phyloP scores from a whole-genome alignment of 768 basidiomycete species.

The Dentipellis fragilis region DNA sequence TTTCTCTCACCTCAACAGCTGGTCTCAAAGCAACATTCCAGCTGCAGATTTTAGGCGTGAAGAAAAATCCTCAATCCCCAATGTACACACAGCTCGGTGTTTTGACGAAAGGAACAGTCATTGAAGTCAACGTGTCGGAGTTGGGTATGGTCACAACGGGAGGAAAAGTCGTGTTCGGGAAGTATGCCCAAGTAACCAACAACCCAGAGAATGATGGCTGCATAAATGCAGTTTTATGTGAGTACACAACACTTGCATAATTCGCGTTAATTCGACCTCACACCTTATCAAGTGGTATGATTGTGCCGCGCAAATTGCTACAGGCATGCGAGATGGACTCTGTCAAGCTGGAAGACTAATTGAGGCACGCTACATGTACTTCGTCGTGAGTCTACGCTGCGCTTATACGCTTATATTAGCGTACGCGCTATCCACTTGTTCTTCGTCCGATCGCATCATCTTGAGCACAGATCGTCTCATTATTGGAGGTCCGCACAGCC shows the following conservation, averaged over 20 bases:
- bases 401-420: too few species aligned
- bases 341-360: too few species aligned
- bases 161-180: slow-evolving; percentile 89
- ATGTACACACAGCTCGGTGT: slow-evolving; percentile 97
- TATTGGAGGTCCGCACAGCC: too few species aligned
- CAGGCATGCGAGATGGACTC: too few species aligned
- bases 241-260: slow-evolving; percentile 21
- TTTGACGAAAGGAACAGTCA: slow-evolving; percentile 95
- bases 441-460: too few species aligned
- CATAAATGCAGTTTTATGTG: slow-evolving; percentile 88
- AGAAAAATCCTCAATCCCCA: slow-evolving; percentile 99
- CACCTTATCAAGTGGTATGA: too few species aligned
- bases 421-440: too few species aligned
- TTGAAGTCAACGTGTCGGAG: slow-evolving; percentile 99
- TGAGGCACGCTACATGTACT: too few species aligned
- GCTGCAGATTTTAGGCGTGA: slow-evolving; percentile 92
- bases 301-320: too few species aligned
- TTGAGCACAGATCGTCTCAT: too few species aligned
- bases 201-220: slow-evolving; percentile 96
- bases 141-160: slow-evolving; percentile 95
- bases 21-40: slow-evolving; percentile 99
- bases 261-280: too few species aligned
- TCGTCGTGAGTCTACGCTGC: too few species aligned
- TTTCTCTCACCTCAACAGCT: slow-evolving; percentile 35
- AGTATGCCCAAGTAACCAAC: slow-evolving; percentile 90